These are phyloP conservation scores for Lunularia cruciata DNA, from an alignment of 225 moss, liverwort and hornwort species.

Conservation along the genomic window DNA sequence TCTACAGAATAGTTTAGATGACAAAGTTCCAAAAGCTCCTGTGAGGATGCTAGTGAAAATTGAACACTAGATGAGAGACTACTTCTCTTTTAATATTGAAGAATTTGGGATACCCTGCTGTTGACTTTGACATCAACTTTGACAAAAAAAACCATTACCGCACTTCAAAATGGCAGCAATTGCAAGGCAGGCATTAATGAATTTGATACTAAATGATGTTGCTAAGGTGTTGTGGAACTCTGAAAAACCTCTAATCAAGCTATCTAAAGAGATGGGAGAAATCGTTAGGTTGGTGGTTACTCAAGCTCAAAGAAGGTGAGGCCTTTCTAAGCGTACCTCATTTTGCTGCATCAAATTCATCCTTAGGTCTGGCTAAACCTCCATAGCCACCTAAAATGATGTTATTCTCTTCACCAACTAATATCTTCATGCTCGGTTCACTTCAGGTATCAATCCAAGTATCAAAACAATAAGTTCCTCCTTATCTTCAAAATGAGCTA, in stretches of 20 bases:
- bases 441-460: no score
- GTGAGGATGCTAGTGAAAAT: conserved; percentile 86
- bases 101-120: conserved; percentile 51
- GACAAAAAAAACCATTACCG: conserved; percentile 68
- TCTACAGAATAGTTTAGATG: conserved; percentile 73
- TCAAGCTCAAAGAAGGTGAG: conserved; percentile 98
- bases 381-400: no score
- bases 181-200: conserved; percentile 90
- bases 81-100: conserved; percentile 86
- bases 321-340: conserved; percentile 82
- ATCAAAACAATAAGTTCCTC: no score
- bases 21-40: conserved; percentile 72
- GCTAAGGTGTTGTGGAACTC: conserved; percentile 99
- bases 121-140: conserved; percentile 33
- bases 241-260: conserved; percentile 98
- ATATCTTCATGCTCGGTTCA: no score
- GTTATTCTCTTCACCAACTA: no score
- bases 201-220: conserved; percentile 96
- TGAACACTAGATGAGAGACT: conserved; percentile 66
- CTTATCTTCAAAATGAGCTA: no score
- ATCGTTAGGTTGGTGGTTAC: conserved; percentile 96
- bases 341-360: conserved; percentile 90
- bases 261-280: conserved; percentile 99
- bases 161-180: conserved; percentile 92
- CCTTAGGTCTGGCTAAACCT: no score